Conservation (phyloP, 2,329 filamentous ascomycete genomes). For the Stagonosporopsis rhizophila region DNA sequence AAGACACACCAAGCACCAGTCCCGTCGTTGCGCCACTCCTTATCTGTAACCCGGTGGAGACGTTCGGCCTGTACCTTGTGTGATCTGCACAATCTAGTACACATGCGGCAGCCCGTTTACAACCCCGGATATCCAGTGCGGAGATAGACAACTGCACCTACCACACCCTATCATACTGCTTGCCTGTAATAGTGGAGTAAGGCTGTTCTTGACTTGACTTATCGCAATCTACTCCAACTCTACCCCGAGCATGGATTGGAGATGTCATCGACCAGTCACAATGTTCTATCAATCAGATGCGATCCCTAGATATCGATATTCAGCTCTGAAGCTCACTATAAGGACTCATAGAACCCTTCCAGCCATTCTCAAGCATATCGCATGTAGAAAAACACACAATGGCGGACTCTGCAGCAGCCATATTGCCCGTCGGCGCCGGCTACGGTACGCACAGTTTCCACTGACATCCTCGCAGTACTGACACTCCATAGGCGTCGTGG, state of each 20-base stretch:
- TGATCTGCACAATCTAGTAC: constrained; percentile 10
- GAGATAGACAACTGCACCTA: constrained; percentile 14
- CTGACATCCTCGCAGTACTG: background rate
- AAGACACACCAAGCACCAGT: constrained; percentile 10
- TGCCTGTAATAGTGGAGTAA: constrained; percentile 2
- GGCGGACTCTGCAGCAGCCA: constrained; percentile 11
- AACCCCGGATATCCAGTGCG: constrained; percentile 8
- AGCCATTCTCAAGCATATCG: no score
- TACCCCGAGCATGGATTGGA: background rate
- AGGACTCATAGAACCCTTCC: background rate
- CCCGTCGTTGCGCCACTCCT: constrained; percentile 1
- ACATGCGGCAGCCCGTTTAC: constrained; percentile 3
- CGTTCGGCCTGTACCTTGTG: background rate
- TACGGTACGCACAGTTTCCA: constrained; percentile 51
- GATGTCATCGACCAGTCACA: background rate
- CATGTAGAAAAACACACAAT: background rate
- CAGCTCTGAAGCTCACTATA: background rate
- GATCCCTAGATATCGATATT: background rate
- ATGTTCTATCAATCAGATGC: background rate
- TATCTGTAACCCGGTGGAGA: constrained; percentile 1
- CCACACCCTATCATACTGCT: constrained; percentile 4
- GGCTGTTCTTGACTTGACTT: background rate
- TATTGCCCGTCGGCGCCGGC: constrained; percentile 51
- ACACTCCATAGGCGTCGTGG: constrained; percentile 44
- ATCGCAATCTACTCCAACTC: constrained; percentile 12